phyloP scores from a whole-genome alignment of 169 alveolate species.

The Miamiensis avidus region DNA sequence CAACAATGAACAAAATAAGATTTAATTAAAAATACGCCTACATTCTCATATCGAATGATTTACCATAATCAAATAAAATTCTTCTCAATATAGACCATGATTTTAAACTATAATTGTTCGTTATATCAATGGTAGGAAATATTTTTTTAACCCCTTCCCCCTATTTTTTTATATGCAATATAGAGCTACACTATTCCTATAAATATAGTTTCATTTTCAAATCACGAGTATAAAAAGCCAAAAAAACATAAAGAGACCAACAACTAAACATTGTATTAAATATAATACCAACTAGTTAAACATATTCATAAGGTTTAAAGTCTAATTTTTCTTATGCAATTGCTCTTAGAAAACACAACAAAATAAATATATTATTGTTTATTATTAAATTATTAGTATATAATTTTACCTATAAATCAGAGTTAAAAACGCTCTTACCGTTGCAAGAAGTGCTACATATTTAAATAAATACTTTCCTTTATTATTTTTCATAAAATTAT shows the following conservation, averaged over 20 bases:
- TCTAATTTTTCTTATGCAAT: neutral
- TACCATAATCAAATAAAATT: no score
- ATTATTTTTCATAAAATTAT: neutral
- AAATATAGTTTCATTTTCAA: neutral
- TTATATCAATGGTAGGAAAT: neutral
- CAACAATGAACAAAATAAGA: neutral
- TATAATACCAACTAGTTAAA: conserved; percentile 5
- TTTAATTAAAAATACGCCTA: neutral
- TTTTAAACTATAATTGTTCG: neutral
- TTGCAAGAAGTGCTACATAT: neutral
- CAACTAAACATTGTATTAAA: conserved; percentile 8
- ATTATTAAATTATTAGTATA: no score
- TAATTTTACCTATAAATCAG: conserved; percentile 9
- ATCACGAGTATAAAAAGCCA: conserved; percentile 1
- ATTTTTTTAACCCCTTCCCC: neutral
- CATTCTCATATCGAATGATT: conserved; percentile 2
- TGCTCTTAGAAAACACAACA: no score
- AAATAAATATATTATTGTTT: no score
- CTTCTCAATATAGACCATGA: conserved; percentile 15
- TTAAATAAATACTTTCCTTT: neutral
- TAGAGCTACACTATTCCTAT: neutral
- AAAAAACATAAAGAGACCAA: neutral
- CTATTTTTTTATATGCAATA: neutral
- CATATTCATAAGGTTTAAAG: neutral
- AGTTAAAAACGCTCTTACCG: neutral